A percentile compares a stretch with the other conserved stretches of the same genome.
phyloP scores from a whole-genome alignment of 208 protist species.

The Tritrichomonas musculus region DNA sequence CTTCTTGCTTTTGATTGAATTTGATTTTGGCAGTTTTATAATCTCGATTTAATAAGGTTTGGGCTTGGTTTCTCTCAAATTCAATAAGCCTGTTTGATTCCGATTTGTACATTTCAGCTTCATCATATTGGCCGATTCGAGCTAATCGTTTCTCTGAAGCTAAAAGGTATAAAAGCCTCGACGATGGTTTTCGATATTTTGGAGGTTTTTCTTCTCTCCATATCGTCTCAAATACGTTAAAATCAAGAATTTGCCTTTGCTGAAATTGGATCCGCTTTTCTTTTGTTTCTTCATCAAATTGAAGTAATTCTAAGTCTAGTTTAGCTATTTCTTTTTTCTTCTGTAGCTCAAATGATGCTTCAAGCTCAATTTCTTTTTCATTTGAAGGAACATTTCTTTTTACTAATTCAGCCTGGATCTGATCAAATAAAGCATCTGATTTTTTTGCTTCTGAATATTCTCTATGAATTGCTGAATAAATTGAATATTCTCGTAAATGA shows the following conservation, averaged over 20 bases:
- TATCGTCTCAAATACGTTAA: not conserved
- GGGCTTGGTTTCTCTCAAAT: not conserved
- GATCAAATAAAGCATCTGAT: not conserved
- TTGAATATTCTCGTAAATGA: not conserved
- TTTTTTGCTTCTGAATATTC: not conserved
- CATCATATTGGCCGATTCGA: not conserved
- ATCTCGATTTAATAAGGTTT: not conserved
- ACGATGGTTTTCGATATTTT: not conserved
- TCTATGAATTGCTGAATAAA: not conserved
- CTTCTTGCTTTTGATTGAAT: not conserved
- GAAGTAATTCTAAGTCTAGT: not conserved
- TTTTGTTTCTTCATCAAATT: not conserved
- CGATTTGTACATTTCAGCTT: not conserved
- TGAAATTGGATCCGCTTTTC: not conserved
- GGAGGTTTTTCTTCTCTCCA: not conserved
- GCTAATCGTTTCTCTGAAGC: not conserved
- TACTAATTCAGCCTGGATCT: not conserved
- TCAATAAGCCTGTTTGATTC: not conserved
- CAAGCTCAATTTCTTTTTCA: too few species aligned
- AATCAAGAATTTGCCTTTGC: not conserved
- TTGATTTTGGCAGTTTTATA: not conserved
- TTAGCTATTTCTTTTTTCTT: not conserved
- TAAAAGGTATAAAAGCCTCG: not conserved
- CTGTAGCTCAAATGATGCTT: too few species aligned
- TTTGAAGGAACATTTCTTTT: not conserved